Evolutionary conservation across 768 basidiomycete genomes (phyloP).

Genomic region (Pulveroboletus ravenelii): DNA sequence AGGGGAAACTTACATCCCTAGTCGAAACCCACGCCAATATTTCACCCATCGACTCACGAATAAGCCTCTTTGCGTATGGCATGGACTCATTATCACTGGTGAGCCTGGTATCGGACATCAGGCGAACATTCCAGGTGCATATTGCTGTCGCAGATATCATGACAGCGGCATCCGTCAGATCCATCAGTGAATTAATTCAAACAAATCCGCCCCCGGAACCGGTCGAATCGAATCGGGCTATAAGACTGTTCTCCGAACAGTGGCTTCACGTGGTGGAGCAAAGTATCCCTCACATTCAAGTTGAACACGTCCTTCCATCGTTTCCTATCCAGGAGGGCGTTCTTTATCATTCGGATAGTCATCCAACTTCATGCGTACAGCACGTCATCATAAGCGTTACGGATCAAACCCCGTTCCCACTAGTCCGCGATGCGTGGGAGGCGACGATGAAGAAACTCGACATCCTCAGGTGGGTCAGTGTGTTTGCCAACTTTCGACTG

Average conservation of each 20-base stretch:
- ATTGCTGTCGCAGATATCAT: constrained; percentile 31
- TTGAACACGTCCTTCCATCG: constrained; percentile 34
- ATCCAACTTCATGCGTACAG: constrained; percentile 40
- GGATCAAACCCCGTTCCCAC: constrained; percentile 13
- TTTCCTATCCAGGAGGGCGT: constrained; percentile 47
- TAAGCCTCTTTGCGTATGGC: constrained; percentile 32
- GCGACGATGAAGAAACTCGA: constrained; percentile 23
- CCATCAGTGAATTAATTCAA: constrained; percentile 17
- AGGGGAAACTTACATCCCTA: constrained; percentile 35
- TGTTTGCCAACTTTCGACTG: neutral
- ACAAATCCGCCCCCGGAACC: neutral
- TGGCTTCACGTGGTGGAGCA: constrained; percentile 13
- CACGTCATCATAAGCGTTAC: constrained; percentile 36
- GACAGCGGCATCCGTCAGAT: constrained; percentile 20
- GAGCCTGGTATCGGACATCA: constrained; percentile 21
- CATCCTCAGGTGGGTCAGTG: constrained; percentile 23
- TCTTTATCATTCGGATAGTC: constrained; percentile 37
- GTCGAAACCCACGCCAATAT: constrained; percentile 24
- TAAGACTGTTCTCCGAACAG: constrained; percentile 15
- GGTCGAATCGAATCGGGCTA: neutral
- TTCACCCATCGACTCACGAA: constrained; percentile 15
- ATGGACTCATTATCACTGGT: constrained; percentile 30
- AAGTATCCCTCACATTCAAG: neutral
- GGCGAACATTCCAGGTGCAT: constrained; percentile 11
- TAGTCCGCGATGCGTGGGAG: constrained; percentile 34